These are phyloP conservation scores for Sclerotinia subarctica DNA, from an alignment of 2,329 filamentous ascomycete species.

Conservation along the genomic window DNA sequence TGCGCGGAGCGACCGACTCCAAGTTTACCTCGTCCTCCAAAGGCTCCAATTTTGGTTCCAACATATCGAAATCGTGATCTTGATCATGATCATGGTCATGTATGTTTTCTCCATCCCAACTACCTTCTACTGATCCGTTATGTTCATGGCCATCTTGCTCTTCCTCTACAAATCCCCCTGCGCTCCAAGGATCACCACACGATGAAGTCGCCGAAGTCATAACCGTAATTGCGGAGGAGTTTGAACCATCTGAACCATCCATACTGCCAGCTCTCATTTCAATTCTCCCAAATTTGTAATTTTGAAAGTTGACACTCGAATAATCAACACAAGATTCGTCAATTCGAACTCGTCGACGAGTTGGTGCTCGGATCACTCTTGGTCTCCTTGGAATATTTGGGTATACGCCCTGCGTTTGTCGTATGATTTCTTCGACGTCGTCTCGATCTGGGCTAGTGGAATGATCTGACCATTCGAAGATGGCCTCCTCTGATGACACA, in stretches of 20 bases:
- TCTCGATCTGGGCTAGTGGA: slow-evolving; percentile 18
- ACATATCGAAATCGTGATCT: slow-evolving; percentile 42
- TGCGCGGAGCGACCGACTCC: slow-evolving; percentile 45
- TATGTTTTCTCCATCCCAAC: slow-evolving; percentile 7
- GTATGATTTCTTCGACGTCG: slow-evolving; percentile 15
- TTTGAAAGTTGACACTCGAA: not conserved
- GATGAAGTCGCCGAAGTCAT: slow-evolving; percentile 35
- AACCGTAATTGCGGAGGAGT: slow-evolving; percentile 32
- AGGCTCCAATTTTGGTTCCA: slow-evolving; percentile 56
- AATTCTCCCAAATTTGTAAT: slow-evolving; percentile 8
- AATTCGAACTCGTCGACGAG: slow-evolving; percentile 11
- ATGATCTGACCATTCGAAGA: slow-evolving; percentile 17
- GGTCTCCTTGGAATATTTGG: slow-evolving; percentile 1
- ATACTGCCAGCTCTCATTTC: slow-evolving; percentile 28
- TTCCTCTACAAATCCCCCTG: slow-evolving; percentile 30
- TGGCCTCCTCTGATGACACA: slow-evolving; percentile 19
- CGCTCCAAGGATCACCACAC: slow-evolving; percentile 34
- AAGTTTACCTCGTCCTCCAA: slow-evolving; percentile 51
- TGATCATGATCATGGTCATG: slow-evolving; percentile 29
- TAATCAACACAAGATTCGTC: not conserved
- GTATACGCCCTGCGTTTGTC: slow-evolving; percentile 12
- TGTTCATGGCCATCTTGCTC: slow-evolving; percentile 24
- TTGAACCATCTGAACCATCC: slow-evolving; percentile 34
- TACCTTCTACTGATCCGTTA: not conserved
- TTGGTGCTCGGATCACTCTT: slow-evolving; percentile 14